Base-by-base conservation (phyloP, 1,139 yeast genomes). In the Yamadazyma diddensiae region DNA sequence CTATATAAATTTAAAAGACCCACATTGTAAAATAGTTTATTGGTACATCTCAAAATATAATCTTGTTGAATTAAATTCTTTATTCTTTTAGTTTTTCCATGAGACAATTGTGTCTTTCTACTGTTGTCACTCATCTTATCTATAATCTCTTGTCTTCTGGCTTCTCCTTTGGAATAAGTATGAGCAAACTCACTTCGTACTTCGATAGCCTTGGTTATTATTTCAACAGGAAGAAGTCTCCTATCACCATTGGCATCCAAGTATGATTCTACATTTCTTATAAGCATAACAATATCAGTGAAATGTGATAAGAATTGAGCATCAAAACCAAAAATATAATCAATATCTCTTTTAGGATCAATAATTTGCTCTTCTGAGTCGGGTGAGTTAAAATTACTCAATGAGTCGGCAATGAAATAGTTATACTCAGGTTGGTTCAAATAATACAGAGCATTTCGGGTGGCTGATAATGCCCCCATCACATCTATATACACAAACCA, bases 401-500 rank as follows among this genome's bases (percentile, higher is more conserved):
- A 43, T 5, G 54, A 43, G 26, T 46, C 47, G 6, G 46, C 47
- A 8, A 54, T 50, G 6, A 21, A 24, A 20, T 39, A 29, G 16
- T 39, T 28, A 12, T 35, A 32, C 29, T 47, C 49, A 27, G 44
- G 37, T 17, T 35, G 48, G 43, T 15, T 37, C 6, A 51, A 34
- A 39, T 63, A 62, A 26, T 55, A 52, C 18, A 54, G 55, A 0
- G 63, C 41, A 26, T 57, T 52, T 21, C 51, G 50, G 6, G 73
- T 60, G 7, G 72, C 56, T 1, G 71, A 61, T 16, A 82, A 57
- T 1, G 81, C 73, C 0, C 88, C 86, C 23, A 83, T 69, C 1
- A 81, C 77, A 46, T 82, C 90, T 29, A 81, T 63, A 45, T 81
- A 84, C 0, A 81, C 82, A 49, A 79, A 80, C 83, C 90, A 80